A percentile compares a stretch with the other conserved stretches of the same genome.
phyloP scores from a whole-genome alignment of 345 rosid genomes.

The Eucalyptus fibrosa region DNA sequence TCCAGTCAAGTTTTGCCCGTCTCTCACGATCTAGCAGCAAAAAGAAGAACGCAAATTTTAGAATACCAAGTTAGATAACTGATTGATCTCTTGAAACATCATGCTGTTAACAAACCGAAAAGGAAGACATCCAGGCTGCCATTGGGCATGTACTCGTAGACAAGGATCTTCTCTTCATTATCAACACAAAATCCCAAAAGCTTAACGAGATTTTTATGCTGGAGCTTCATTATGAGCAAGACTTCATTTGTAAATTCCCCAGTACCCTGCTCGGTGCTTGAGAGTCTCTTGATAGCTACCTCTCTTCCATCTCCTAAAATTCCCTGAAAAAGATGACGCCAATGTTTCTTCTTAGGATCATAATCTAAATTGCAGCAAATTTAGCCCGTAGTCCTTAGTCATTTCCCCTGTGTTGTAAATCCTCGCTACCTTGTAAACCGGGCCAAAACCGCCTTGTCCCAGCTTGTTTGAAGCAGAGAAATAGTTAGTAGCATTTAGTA shows the following conservation, averaged over 20 bases:
- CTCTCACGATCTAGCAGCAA: not conserved
- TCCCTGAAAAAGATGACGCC: conserved; percentile 17
- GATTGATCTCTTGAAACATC: not conserved
- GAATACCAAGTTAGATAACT: not conserved
- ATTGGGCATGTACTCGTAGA: conserved; percentile 56
- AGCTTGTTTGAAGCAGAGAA: conserved; percentile 12
- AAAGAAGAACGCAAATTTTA: not conserved
- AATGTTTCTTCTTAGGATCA: not conserved
- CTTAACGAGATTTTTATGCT: conserved; percentile 39
- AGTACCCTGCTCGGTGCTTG: conserved; percentile 15
- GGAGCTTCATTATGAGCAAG: conserved; percentile 26
- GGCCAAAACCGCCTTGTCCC: conserved; percentile 13
- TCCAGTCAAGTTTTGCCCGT: conserved; percentile 5
- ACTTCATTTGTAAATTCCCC: conserved; percentile 27
- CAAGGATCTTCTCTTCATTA: conserved; percentile 21
- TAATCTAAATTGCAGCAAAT: not conserved
- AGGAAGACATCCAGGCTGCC: conserved; percentile 24
- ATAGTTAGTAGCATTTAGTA: conserved; percentile 18
- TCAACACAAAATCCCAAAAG: conserved; percentile 40
- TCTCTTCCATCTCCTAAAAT: conserved; percentile 24
- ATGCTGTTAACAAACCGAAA: conserved; percentile 15
- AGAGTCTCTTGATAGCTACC: conserved; percentile 30
- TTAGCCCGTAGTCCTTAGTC: not conserved
- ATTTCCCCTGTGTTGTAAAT: not conserved
- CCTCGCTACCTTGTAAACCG: conserved; percentile 8